Percentiles rank a stretch among this genome's conserved stretches.
These are phyloP conservation scores for Fusarium praegraminearum DNA, from an alignment of 2,329 filamentous ascomycete genomes.

Conservation along the genomic window DNA sequence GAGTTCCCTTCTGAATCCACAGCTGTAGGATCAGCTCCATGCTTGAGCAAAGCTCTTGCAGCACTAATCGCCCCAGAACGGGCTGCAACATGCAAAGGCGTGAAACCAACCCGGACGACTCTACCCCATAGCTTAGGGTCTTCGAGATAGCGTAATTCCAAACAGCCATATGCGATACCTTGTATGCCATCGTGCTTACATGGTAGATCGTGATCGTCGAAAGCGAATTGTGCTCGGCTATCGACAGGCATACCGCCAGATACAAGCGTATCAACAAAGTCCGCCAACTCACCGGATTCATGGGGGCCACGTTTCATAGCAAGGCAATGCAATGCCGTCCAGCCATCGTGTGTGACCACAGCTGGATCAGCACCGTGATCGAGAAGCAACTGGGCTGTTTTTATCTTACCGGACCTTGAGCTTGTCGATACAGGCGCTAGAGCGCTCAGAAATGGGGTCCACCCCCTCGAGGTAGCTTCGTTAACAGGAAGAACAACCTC, in stretches of 20 bases:
- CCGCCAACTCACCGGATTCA: neutral
- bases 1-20: neutral
- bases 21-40: neutral
- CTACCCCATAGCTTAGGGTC: neutral
- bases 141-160: neutral
- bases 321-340: neutral
- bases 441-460: neutral
- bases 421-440: neutral
- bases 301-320: neutral
- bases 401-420: neutral
- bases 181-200: no score
- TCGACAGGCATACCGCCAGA: neutral
- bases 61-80: neutral
- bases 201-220: neutral
- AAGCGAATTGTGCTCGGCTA: neutral
- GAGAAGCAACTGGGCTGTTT: neutral
- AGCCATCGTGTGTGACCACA: neutral
- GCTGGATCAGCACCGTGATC: neutral
- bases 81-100: neutral
- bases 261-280: neutral
- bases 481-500: neutral
- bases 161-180: neutral
- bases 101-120: neutral
- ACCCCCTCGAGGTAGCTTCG: neutral
- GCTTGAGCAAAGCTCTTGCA: neutral